A percentile compares a stretch with the other conserved stretches of the same genome.
These are phyloP conservation scores for Colletotrichum sp. DNA, from an alignment of 2,329 filamentous ascomycete genomes.

Conservation along the genomic window DNA sequence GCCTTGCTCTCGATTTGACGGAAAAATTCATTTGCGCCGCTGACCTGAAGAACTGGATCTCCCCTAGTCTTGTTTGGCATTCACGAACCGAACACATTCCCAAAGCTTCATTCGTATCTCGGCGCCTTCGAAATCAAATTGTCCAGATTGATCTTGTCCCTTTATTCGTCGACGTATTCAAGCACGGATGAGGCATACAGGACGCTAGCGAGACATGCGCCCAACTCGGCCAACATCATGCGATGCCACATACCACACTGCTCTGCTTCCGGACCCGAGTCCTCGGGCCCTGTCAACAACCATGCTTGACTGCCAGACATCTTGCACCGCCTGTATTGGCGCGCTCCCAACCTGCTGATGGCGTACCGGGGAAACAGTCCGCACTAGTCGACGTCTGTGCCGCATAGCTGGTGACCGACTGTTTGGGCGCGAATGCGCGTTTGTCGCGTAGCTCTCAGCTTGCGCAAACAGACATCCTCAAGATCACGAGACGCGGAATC, in stretches of 20 bases:
- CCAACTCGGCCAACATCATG: constrained; percentile 6
- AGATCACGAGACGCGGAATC: background rate
- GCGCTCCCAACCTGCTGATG: background rate
- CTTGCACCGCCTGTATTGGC: background rate
- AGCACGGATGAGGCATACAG: background rate
- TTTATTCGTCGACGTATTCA: background rate
- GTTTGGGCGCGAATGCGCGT: background rate
- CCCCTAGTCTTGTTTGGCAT: background rate
- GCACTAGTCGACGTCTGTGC: background rate
- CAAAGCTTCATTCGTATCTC: background rate
- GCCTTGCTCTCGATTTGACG: constrained; percentile 9
- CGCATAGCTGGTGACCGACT: background rate
- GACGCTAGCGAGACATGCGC: background rate
- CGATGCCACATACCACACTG: constrained; percentile 6
- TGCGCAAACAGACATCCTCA: background rate
- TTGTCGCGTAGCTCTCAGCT: background rate
- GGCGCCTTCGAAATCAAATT: background rate
- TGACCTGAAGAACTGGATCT: background rate
- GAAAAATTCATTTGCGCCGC: constrained; percentile 16
- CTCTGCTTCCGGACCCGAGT: constrained; percentile 7
- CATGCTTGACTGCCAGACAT: background rate
- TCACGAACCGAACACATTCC: background rate
- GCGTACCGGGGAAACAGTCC: background rate
- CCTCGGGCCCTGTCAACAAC: constrained; percentile 2
- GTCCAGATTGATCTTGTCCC: background rate